Percentiles rank a stretch among this genome's conserved stretches.
Evolutionary conservation across 2,329 filamentous ascomycete genomes (phyloP).

Genomic region (Colletotrichum tropicale): DNA sequence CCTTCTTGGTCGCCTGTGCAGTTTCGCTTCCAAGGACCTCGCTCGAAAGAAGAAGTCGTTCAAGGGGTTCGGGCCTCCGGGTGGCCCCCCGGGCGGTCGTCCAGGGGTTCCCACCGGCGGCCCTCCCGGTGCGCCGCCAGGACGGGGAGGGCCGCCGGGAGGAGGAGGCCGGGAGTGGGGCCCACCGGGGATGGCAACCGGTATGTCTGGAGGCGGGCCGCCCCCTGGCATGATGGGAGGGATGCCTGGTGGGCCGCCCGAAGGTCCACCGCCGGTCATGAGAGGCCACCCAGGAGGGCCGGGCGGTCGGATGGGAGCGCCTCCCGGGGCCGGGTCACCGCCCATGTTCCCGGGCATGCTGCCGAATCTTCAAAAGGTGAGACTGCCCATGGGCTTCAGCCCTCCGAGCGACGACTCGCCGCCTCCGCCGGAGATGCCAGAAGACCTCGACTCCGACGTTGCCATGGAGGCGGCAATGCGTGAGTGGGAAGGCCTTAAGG

Average conservation of each 20-base stretch:
- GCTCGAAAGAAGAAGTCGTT: slow-evolving; percentile 76
- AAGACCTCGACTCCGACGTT: slow-evolving; percentile 64
- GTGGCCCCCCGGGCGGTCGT: slow-evolving; percentile 37
- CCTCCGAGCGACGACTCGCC: slow-evolving; percentile 48
- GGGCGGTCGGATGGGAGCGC: slow-evolving; percentile 20
- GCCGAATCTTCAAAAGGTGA: slow-evolving; percentile 54
- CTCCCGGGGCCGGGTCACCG: slow-evolving; percentile 36
- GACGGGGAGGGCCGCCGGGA: slow-evolving; percentile 29
- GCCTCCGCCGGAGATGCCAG: slow-evolving; percentile 45
- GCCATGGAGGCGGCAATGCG: slow-evolving; percentile 71
- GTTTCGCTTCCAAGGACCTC: slow-evolving; percentile 80
- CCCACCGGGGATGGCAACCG: slow-evolving; percentile 3
- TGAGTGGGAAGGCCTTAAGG: slow-evolving; percentile 80
- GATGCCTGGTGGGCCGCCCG: not conserved
- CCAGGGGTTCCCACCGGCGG: slow-evolving; percentile 51
- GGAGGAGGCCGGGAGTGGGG: not conserved
- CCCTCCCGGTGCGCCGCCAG: slow-evolving; percentile 38
- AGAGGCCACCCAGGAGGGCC: not conserved
- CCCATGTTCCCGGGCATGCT: slow-evolving; percentile 61
- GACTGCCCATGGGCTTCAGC: slow-evolving; percentile 59
- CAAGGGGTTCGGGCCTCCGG: slow-evolving; percentile 53
- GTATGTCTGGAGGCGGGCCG: not conserved
- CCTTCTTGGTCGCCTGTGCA: slow-evolving; percentile 77
- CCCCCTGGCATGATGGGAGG: slow-evolving; percentile 6
- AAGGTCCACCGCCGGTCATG: not conserved